Evolutionary conservation across 2,329 filamentous ascomycete genomes (phyloP).

Genomic region (Fusarium proliferatum): DNA sequence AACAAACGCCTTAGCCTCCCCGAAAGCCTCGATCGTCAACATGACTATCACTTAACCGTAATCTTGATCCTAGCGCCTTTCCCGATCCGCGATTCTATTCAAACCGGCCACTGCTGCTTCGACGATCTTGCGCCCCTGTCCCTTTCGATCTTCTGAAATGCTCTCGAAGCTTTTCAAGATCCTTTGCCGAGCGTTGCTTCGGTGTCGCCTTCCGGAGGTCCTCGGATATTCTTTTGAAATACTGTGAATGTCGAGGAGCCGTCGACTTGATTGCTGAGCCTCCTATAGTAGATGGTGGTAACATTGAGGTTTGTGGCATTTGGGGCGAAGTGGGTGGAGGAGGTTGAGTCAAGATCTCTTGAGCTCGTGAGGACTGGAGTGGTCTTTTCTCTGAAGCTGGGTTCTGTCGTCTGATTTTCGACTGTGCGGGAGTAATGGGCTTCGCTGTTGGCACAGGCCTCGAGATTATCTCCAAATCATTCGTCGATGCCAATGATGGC

Average conservation of each 20-base stretch:
- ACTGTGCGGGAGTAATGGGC: not conserved
- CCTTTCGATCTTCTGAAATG: constrained; percentile 42
- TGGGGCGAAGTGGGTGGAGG: constrained; percentile 32
- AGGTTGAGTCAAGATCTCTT: constrained; percentile 18
- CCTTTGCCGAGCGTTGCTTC: constrained; percentile 32
- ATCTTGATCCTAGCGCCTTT: not conserved
- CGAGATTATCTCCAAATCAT: not conserved
- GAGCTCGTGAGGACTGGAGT: constrained; percentile 14
- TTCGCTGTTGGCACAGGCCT: not conserved
- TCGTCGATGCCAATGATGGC: not conserved
- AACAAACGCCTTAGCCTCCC: not conserved
- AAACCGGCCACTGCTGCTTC: constrained; percentile 27
- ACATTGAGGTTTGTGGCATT: constrained; percentile 25
- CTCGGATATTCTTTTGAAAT: constrained; percentile 37
- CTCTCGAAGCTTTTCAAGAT: constrained; percentile 42
- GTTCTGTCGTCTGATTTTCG: not conserved
- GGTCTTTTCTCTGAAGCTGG: not conserved
- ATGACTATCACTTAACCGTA: not conserved
- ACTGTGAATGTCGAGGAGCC: constrained; percentile 37
- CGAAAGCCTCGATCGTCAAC: not conserved
- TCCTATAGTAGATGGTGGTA: constrained; percentile 29
- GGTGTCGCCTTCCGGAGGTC: constrained; percentile 21
- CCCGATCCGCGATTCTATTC: not conserved
- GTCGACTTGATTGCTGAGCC: constrained; percentile 24
- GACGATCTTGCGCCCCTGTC: not conserved